Percentiles rank a stretch among this genome's conserved stretches.
Evolutionary conservation across 305 asterid genomes (phyloP).

Genomic region (Caryopteris hybrid): DNA sequence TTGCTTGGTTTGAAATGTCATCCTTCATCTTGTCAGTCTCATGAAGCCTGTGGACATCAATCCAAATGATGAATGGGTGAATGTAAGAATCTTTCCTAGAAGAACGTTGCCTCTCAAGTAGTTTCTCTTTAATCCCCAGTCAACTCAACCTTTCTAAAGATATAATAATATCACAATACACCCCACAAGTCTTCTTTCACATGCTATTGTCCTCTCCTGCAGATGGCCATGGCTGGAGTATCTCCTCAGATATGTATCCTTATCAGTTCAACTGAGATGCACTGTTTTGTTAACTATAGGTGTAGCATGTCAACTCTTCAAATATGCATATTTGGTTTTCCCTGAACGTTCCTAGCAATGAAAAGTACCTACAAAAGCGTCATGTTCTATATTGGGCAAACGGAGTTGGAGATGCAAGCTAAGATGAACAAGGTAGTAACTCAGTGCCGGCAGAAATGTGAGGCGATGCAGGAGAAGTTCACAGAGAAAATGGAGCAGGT

Average conservation of each 20-base stretch:
- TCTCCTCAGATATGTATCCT: constrained; percentile 93
- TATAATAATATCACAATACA: not conserved
- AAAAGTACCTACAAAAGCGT: constrained; percentile 75
- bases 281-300: not conserved
- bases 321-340: constrained; percentile 20
- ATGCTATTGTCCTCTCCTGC: constrained; percentile 33
- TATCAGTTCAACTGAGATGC: constrained; percentile 2
- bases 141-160: constrained; percentile 6
- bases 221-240: constrained; percentile 85
- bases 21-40: constrained; percentile 56
- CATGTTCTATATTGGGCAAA: constrained; percentile 82
- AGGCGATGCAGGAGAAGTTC: constrained; percentile 78
- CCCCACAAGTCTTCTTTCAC: constrained; percentile 4
- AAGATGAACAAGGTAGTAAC: constrained; percentile 73
- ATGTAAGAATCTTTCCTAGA: constrained; percentile 44
- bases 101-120: not conserved
- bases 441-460: constrained; percentile 88
- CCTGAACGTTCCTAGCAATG: constrained; percentile 54
- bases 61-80: constrained; percentile 88
- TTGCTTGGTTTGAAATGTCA: constrained; percentile 22
- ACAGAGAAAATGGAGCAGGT: constrained; percentile 86
- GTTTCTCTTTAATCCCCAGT: constrained; percentile 1
- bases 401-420: constrained; percentile 81
- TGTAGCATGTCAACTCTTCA: not conserved
- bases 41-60: constrained; percentile 87